A percentile compares a stretch with the other conserved stretches of the same genome.
Conservation (phyloP, 257 asterid species). For the Jacaranda copaia region DNA sequence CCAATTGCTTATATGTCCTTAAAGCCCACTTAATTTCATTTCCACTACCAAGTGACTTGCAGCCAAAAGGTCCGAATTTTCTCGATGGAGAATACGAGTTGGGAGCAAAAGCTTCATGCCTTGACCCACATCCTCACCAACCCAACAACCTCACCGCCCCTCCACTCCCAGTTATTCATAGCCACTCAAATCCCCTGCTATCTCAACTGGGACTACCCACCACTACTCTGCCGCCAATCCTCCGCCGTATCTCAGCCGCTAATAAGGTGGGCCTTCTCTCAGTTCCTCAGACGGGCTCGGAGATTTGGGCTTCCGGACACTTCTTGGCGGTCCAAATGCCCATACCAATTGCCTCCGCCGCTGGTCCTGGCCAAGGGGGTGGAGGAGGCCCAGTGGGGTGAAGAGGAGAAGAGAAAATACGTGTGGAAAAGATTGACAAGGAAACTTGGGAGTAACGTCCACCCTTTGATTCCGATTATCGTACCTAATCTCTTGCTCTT, state of each 20-base stretch:
- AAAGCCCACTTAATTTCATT: background rate
- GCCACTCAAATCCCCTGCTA: slow-evolving; percentile 84
- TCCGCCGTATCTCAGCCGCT: slow-evolving; percentile 33
- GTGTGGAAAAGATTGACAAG: slow-evolving; percentile 63
- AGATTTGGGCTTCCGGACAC: slow-evolving; percentile 61
- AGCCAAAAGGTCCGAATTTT: background rate
- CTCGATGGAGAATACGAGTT: slow-evolving; percentile 67
- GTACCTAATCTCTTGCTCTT: slow-evolving; percentile 71
- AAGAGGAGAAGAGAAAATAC: slow-evolving; percentile 60
- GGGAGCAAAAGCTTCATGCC: slow-evolving; percentile 73
- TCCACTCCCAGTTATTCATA: slow-evolving; percentile 74
- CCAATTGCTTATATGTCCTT: too few species aligned
- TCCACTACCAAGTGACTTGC: too few species aligned
- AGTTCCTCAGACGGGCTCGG: slow-evolving; percentile 56
- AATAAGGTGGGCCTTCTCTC: slow-evolving; percentile 61
- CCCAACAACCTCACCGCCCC: slow-evolving; percentile 75
- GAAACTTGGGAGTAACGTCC: slow-evolving; percentile 48
- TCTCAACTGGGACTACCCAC: slow-evolving; percentile 95
- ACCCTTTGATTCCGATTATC: slow-evolving; percentile 64
- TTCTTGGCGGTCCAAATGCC: slow-evolving; percentile 95
- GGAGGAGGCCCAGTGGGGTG: slow-evolving; percentile 80
- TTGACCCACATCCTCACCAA: slow-evolving; percentile 73
- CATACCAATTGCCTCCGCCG: slow-evolving; percentile 79
- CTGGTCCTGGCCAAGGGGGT: slow-evolving; percentile 69
- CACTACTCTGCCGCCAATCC: slow-evolving; percentile 71